These are phyloP conservation scores for Pseudisothecium myosuroides DNA, from an alignment of 225 moss, liverwort and hornwort species.

Conservation along the genomic window DNA sequence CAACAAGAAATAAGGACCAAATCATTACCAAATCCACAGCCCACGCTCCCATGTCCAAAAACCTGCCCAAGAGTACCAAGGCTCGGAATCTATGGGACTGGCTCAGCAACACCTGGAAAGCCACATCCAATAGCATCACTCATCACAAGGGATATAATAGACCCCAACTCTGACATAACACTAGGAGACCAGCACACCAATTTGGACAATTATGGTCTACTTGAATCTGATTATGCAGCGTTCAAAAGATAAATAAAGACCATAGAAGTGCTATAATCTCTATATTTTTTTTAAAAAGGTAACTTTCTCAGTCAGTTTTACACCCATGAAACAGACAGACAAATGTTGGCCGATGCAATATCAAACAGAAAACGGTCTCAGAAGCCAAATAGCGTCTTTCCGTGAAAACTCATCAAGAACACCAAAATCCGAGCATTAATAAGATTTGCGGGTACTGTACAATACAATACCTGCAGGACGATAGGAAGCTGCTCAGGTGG, in stretches of 20 bases:
- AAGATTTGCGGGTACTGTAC: not conserved
- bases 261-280: not conserved
- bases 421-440: not conserved
- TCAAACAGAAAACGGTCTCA: not conserved
- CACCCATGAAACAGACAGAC: not conserved
- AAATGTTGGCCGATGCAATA: not conserved
- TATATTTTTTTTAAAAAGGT: not conserved
- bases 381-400: not conserved
- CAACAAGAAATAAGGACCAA: not conserved
- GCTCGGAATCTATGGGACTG: slow-evolving; percentile 98
- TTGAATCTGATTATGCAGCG: not conserved
- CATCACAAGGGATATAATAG: not conserved
- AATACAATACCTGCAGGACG: slow-evolving; percentile 62
- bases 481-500: slow-evolving; percentile 97
- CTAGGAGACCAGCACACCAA: not conserved
- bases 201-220: not conserved
- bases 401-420: not conserved
- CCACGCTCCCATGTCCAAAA: slow-evolving; percentile 98
- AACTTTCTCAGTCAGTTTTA: not conserved
- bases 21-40: slow-evolving; percentile 81
- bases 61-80: slow-evolving; percentile 76
- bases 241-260: not conserved
- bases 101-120: slow-evolving; percentile 75
- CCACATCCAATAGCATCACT: not conserved
- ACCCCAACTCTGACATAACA: not conserved